Base-by-base conservation (phyloP, 805 yeast species). In the Lipomyces kockii region DNA sequence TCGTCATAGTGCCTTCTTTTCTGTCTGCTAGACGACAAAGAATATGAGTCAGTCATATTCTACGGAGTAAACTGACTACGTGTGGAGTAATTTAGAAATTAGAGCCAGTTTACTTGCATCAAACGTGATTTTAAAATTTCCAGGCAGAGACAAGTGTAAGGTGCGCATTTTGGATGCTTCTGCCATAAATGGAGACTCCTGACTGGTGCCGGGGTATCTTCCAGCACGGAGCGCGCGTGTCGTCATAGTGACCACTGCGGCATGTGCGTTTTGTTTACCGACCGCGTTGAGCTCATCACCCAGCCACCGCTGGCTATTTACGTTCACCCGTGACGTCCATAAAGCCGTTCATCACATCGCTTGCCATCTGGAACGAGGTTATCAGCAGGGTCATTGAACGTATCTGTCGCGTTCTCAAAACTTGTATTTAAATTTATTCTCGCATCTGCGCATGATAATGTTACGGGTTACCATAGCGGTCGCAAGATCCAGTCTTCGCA, bases 1-100 rank as follows among this genome's bases (percentile, higher is more conserved):
- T 12, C 32, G 56, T 63, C 62, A 32, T 60, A 58, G 22, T 55
- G 63, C 9, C 66, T 49, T 22, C 63, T 58, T 22, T 63, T 59
- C n/a, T 54, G 52, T 62, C 22, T 29, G 17, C 9, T 35, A 12
- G 55, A 52, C n/a, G 55, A 52, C n/a, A 35, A 22, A 7, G 55
- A 52, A 22, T 52, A 52, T 52, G 55, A 52, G 55, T 52, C 55
- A 29, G 34, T 25, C 55, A 52, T 52, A 43, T 43, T 43, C 49
- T 43, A 43, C 5, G 49, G n/a, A 43, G 49, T 43, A 17, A 43
- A n/a, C 9, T 1, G 8, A 43, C 22, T 29, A 29, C 32, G 7
- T 29, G 32, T 5, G 7, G 32, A 29, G 20, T 17, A 17, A 8
- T 17, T 43, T 12, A 17, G 3, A n/a, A 43, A 17, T 5, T 3